Evolutionary conservation across 192 early-diverging fungal species (phyloP).

Genomic region (Podila verticillata): DNA sequence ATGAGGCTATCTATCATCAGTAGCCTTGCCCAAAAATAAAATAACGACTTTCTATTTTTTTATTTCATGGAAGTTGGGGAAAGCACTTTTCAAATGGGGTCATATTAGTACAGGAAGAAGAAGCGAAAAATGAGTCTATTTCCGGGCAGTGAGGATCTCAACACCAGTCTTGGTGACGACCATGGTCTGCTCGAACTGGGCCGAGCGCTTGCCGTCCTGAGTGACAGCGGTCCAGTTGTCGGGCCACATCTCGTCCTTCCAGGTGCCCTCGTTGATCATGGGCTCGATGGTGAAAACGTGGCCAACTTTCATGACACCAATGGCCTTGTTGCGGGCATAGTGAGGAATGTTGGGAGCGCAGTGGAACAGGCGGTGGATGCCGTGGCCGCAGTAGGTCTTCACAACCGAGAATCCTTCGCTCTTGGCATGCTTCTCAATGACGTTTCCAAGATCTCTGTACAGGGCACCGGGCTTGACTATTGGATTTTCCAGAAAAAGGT

Average conservation of each 20-base stretch:
- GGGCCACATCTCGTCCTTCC: slow-evolving; percentile 75
- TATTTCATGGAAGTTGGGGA: no score
- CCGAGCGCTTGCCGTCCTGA: slow-evolving; percentile 91
- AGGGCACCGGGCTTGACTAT: slow-evolving; percentile 89
- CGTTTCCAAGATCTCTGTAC: slow-evolving; percentile 93
- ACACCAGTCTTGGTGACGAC: slow-evolving; percentile 92
- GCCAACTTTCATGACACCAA: slow-evolving; percentile 95
- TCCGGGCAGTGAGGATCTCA: slow-evolving; percentile 76
- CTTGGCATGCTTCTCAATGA: slow-evolving; percentile 88
- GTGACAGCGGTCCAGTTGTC: slow-evolving; percentile 93
- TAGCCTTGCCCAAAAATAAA: no score
- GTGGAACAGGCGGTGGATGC: slow-evolving; percentile 90
- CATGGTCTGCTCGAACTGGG: slow-evolving; percentile 97
- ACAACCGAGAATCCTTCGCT: slow-evolving; percentile 92
- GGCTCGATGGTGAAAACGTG: slow-evolving; percentile 99
- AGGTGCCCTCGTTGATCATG: slow-evolving; percentile 95
- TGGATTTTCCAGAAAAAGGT: background rate
- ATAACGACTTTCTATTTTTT: no score
- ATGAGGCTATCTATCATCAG: no score
- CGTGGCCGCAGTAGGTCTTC: slow-evolving; percentile 93
- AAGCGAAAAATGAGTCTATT: no score
- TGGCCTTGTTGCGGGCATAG: slow-evolving; percentile 93
- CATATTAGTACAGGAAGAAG: no score
- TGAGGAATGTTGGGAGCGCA: slow-evolving; percentile 92
- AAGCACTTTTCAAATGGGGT: no score